A percentile compares a stretch with the other conserved stretches of the same genome.
These are phyloP conservation scores for Saccharum spontaneum DNA, from an alignment of 176 grass and related monocot genomes.

Conservation along the genomic window DNA sequence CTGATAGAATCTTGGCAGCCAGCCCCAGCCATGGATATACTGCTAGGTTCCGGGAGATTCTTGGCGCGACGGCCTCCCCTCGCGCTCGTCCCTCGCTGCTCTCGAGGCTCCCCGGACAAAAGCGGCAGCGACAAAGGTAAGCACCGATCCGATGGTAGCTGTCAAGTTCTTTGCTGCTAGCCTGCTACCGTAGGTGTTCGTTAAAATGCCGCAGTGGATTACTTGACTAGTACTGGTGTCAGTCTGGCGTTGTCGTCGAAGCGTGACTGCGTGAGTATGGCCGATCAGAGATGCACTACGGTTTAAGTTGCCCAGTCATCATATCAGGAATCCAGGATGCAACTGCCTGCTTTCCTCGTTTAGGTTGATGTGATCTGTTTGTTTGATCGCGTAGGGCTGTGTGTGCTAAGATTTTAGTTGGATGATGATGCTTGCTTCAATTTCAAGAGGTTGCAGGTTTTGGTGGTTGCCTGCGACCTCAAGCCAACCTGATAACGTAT, in stretches of 20 bases:
- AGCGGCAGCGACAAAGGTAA: conserved; percentile 67
- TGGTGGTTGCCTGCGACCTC: neutral
- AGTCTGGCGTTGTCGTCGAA: neutral
- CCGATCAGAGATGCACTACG: neutral
- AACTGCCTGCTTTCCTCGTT: neutral
- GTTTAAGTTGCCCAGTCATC: neutral
- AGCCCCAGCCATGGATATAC: neutral
- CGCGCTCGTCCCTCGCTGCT: conserved; percentile 67
- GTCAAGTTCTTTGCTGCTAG: neutral
- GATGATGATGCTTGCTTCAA: neutral
- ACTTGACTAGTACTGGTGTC: neutral
- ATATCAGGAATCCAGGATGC: neutral
- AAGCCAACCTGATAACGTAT: neutral
- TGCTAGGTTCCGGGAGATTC: conserved; percentile 56
- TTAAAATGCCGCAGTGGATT: conserved; percentile 22
- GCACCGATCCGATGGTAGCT: neutral
- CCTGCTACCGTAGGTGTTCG: neutral
- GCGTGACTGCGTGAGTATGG: neutral
- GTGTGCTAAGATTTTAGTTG: neutral
- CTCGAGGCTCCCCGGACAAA: conserved; percentile 52
- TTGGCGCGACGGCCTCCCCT: conserved; percentile 42
- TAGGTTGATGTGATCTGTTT: conserved; percentile 1
- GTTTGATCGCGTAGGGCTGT: neutral
- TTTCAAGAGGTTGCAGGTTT: neutral
- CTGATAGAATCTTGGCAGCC: neutral